These are phyloP conservation scores for Miamiensis avidus DNA, from an alignment of 169 alveolate species.

Conservation along the genomic window DNA sequence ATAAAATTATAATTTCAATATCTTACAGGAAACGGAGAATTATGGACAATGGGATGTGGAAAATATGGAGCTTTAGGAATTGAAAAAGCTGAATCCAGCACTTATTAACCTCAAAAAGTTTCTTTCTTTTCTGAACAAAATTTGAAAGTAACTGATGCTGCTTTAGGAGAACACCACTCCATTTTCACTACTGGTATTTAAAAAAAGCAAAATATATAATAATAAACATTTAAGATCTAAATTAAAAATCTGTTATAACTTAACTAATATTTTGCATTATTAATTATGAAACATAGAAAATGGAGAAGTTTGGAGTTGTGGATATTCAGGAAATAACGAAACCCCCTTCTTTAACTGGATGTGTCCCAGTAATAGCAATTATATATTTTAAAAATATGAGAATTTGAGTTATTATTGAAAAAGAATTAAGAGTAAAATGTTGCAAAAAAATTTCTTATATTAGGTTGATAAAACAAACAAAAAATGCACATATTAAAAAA, in stretches of 20 bases:
- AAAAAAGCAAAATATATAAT: no score
- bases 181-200: slow-evolving; percentile 38
- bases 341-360: slow-evolving; percentile 12
- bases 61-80: slow-evolving; percentile 33
- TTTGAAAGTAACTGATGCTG: slow-evolving; percentile 34
- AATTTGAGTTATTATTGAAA: slow-evolving; percentile 22
- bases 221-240: no score
- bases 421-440: no score
- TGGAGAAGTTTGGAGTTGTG: slow-evolving; percentile 69
- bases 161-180: slow-evolving; percentile 55
- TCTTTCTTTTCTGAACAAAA: slow-evolving; percentile 33
- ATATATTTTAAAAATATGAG: slow-evolving; percentile 9
- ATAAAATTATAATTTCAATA: no score
- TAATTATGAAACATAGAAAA: neutral
- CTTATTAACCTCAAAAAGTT: slow-evolving; percentile 23
- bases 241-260: no score
- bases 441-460: no score
- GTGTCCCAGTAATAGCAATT: slow-evolving; percentile 2
- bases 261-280: no score
- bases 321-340: slow-evolving; percentile 42
- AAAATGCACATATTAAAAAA: no score
- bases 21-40: slow-evolving; percentile 40
- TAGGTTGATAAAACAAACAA: no score
- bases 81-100: slow-evolving; percentile 1
- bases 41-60: slow-evolving; percentile 36